Evolutionary conservation across 345 rosid species (phyloP).

Genomic region (Nephelium lappaceum): DNA sequence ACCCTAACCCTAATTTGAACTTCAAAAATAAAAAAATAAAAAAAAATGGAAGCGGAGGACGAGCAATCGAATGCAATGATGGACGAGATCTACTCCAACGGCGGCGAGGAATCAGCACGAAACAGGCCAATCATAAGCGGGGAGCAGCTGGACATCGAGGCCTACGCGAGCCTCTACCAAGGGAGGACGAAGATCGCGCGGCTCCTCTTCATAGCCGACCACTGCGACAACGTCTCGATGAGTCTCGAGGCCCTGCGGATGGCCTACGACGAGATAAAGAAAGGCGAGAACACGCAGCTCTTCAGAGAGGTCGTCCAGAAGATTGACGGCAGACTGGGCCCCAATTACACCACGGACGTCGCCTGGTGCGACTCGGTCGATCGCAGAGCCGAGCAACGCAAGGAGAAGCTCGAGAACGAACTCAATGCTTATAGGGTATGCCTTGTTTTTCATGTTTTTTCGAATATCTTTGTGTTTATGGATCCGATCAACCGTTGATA

Average conservation of each 20-base stretch:
- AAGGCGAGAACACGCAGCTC: conserved; percentile 90
- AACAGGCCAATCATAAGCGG: conserved; percentile 71
- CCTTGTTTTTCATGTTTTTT: not conserved
- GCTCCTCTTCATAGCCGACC: conserved; percentile 78
- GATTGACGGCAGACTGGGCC: conserved; percentile 74
- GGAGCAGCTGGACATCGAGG: conserved; percentile 91
- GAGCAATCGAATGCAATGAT: conserved; percentile 51
- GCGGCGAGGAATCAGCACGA: conserved; percentile 49
- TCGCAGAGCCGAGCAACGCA: conserved; percentile 82
- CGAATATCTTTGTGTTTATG: not conserved
- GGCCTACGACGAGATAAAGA: conserved; percentile 95
- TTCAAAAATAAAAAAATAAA: conserved; percentile 6
- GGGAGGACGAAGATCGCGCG: conserved; percentile 90
- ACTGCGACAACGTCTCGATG: conserved; percentile 65
- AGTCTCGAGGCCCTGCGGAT: conserved; percentile 84
- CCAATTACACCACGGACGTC: conserved; percentile 56
- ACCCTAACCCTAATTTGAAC: conserved; percentile 31
- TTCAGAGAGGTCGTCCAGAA: conserved; percentile 75
- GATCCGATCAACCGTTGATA: not conserved
- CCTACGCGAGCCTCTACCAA: conserved; percentile 82
- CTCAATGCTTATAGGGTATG: conserved; percentile 92
- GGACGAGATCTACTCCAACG: conserved; percentile 70
- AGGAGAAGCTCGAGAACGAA: conserved; percentile 86
- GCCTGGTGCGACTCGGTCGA: conserved; percentile 80
- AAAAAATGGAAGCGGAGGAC: conserved; percentile 74